These are phyloP conservation scores for Ceratocystis ficicola DNA, from an alignment of 2,329 filamentous ascomycete species.

Conservation along the genomic window DNA sequence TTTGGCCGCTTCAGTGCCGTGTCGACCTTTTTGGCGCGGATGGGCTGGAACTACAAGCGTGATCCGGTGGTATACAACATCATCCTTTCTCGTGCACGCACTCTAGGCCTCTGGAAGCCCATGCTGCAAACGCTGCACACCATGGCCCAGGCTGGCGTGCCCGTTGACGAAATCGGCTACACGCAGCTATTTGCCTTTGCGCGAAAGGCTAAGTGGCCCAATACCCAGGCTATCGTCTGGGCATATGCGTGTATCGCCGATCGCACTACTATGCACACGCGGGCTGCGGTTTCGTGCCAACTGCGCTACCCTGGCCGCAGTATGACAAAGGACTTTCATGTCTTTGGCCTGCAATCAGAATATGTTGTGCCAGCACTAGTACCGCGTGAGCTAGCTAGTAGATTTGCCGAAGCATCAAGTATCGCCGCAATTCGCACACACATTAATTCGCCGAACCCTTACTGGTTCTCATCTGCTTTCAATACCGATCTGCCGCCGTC, in stretches of 20 bases:
- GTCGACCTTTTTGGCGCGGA: neutral
- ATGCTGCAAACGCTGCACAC: neutral
- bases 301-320: conserved; percentile 18
- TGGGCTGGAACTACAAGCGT: neutral
- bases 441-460: neutral
- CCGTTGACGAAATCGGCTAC: conserved; percentile 12
- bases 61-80: conserved; percentile 18
- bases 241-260: conserved; percentile 28
- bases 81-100: conserved; percentile 18
- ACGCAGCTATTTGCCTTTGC: conserved; percentile 17
- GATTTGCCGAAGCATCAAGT: conserved; percentile 2
- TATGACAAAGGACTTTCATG: conserved; percentile 2
- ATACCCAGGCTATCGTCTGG: conserved; percentile 29
- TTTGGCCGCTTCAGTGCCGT: conserved; percentile 27
- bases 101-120: neutral
- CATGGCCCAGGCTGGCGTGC: neutral
- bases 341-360: neutral
- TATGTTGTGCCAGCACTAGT: conserved; percentile 21
- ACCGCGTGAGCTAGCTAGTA: conserved; percentile 12
- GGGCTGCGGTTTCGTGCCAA: conserved; percentile 24
- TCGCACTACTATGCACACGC: conserved; percentile 27
- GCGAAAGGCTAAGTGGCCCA: conserved; percentile 23
- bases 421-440: neutral
- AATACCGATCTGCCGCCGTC: neutral
- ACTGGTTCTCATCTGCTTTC: neutral